Evolutionary conservation across 202 grass and related monocot genomes (phyloP).

Genomic region (Carex arenaria): DNA sequence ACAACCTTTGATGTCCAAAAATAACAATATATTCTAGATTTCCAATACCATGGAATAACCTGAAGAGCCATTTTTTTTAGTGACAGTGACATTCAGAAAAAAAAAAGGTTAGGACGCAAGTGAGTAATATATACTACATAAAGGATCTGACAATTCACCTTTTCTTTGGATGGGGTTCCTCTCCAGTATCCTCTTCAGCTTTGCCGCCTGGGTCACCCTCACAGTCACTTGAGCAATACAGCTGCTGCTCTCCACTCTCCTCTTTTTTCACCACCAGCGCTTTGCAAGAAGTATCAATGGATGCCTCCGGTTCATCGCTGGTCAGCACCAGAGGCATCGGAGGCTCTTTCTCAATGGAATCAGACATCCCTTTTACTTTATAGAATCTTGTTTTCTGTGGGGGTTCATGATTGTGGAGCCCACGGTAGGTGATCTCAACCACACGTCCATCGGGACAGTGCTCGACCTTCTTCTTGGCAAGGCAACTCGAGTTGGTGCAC

Average conservation of each 20-base stretch:
- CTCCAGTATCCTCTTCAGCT: conserved; percentile 50
- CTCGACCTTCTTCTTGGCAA: conserved; percentile 94
- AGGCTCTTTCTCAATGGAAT: conserved; percentile 14
- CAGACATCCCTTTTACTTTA: conserved; percentile 44
- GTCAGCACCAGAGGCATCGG: conserved; percentile 39
- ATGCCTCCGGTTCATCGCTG: conserved; percentile 54
- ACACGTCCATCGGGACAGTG: conserved; percentile 64
- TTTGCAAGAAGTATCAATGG: conserved; percentile 37
- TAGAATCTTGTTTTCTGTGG: conserved; percentile 72
- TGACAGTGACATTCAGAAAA: background rate
- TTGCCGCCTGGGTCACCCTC: conserved; percentile 67
- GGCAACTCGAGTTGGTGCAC: conserved; percentile 79
- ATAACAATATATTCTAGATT: background rate
- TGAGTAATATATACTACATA: background rate
- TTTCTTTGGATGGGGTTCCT: conserved; percentile 58
- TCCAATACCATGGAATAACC: background rate
- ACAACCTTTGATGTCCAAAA: background rate
- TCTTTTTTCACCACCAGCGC: conserved; percentile 22
- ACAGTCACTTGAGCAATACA: conserved; percentile 97
- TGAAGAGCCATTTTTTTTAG: background rate
- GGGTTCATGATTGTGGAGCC: conserved; percentile 79
- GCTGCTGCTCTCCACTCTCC: conserved; percentile 64
- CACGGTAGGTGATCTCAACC: conserved; percentile 81
- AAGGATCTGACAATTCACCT: conserved; percentile 34
- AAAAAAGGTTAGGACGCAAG: background rate